Evolutionary conservation across 306 rosid genomes (phyloP).

Genomic region (Sesbania bispinosa): DNA sequence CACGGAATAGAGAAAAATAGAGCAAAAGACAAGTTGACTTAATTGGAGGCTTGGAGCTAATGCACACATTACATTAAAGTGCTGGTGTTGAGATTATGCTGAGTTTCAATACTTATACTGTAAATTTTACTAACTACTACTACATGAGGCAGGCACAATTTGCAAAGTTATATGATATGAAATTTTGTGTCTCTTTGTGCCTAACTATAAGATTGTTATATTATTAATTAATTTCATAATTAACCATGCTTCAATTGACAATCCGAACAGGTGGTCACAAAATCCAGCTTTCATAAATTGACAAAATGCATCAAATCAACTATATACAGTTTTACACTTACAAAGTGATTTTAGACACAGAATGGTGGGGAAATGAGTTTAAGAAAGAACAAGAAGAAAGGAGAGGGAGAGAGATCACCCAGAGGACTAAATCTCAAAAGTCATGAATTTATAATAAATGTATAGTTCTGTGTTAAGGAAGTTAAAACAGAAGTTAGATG

Average conservation of each 20-base stretch:
- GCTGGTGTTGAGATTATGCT: background rate
- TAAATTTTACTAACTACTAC: background rate
- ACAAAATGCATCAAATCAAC: conserved; percentile 6
- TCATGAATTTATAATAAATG: background rate
- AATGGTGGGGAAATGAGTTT: background rate
- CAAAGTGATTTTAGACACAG: background rate
- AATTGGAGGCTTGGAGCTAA: background rate
- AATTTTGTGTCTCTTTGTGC: background rate
- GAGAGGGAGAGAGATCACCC: background rate
- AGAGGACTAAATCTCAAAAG: background rate
- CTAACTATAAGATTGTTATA: background rate
- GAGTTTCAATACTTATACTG: background rate
- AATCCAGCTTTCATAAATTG: background rate
- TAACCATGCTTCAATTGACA: background rate
- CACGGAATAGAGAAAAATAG: background rate
- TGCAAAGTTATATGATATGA: background rate
- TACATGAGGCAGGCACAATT: background rate
- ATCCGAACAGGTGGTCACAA: background rate
- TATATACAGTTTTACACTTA: too few species aligned
- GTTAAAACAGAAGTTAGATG: background rate
- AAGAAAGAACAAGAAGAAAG: background rate
- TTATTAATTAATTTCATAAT: background rate
- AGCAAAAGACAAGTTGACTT: background rate
- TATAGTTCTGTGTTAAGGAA: background rate
- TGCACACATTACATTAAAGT: background rate